Evolutionary conservation across 1,284 basidiomycete genomes (phyloP), one percentile per base, ranked within the genome.

Genomic region (Cryptococcus jaspeensis): DNA sequence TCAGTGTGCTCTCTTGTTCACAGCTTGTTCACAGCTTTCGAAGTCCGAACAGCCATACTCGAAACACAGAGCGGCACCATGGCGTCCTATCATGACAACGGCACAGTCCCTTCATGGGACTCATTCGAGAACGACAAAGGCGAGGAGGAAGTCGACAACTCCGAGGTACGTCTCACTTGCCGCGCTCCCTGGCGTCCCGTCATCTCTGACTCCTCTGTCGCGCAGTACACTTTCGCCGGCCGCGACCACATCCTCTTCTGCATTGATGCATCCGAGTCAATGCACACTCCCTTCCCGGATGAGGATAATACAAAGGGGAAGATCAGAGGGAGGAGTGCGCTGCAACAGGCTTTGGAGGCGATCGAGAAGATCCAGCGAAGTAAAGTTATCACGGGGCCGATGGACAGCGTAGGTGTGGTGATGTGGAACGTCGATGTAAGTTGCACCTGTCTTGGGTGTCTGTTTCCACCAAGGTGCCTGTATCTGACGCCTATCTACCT

Each of bases 261-360:
- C 69, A 92, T 98, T 58, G 94, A 99, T 75, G 91, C 90, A 56
- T 94, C 92, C 0, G 79, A 84, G 41, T 88, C 90, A 13, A 98
- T 98, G 93, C 87, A 90, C 40, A 82, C 80, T 32, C 82, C 87
- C 13, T 80, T 81, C 37, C 61, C 71, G 22, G 85, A 88, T 32
- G 84, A 53, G 49, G 51, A 48, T 41, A 73, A 69, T 45, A 52
- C 50, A 3, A 58, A 61, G 11, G 69, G 50, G 0, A 62, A 62
- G 0, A n/a, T 64, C 2, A 56, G 63, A 23, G 75, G 75, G n/a
- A 73, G 73, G 49, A 74, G 75, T 11, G 75, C 78, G 5, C 63
- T 82, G 35, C 76, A 81, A 62, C 73, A 77, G 46, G 89, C 91
- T 0, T 81, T 97, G 20, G 85, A 92, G 62, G 88, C 87, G 2